Conservation (phyloP, 2,329 filamentous ascomycete genomes). For the Dactylellina drechsleri region DNA sequence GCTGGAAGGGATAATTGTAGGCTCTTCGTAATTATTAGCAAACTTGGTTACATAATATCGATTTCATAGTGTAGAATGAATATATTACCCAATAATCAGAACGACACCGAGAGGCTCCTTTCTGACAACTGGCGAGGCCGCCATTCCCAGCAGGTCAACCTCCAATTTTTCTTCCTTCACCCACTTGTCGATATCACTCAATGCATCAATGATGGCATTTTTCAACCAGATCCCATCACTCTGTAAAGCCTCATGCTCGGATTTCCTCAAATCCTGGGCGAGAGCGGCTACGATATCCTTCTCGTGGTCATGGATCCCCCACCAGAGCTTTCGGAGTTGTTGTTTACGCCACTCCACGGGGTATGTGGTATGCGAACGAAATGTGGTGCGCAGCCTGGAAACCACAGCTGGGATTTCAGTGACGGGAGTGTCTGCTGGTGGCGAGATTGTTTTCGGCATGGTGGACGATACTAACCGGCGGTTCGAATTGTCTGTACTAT, state of each 20-base stretch:
- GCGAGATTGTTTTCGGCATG: slow-evolving; percentile 40
- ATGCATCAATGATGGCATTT: slow-evolving; percentile 81
- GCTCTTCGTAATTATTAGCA: slow-evolving; percentile 65
- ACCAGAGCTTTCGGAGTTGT: slow-evolving; percentile 94
- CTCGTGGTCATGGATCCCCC: slow-evolving; percentile 84
- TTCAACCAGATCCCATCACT: slow-evolving; percentile 81
- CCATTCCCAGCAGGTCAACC: slow-evolving; percentile 73
- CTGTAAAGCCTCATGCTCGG: slow-evolving; percentile 76
- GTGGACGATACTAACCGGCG: not conserved
- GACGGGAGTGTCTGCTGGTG: slow-evolving; percentile 66
- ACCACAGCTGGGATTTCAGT: slow-evolving; percentile 73
- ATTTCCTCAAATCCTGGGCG: slow-evolving; percentile 80
- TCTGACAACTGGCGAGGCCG: slow-evolving; percentile 78
- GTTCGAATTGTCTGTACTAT: not conserved
- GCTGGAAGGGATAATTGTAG: slow-evolving; percentile 92
- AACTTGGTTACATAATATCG: slow-evolving; percentile 12
- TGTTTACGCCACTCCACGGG: slow-evolving; percentile 80
- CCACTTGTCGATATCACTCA: slow-evolving; percentile 82
- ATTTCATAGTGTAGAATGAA: not conserved
- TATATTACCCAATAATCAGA: slow-evolving; percentile 78
- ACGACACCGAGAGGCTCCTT: slow-evolving; percentile 88
- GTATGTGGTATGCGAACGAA: slow-evolving; percentile 81
- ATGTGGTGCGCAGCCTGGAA: slow-evolving; percentile 73
- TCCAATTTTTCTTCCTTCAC: slow-evolving; percentile 83
- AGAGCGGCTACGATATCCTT: slow-evolving; percentile 78